Evolutionary conservation across 2,329 filamentous ascomycete species (phyloP), one percentile per base, ranked within the genome.

Genomic region (Penicillium decumbens): DNA sequence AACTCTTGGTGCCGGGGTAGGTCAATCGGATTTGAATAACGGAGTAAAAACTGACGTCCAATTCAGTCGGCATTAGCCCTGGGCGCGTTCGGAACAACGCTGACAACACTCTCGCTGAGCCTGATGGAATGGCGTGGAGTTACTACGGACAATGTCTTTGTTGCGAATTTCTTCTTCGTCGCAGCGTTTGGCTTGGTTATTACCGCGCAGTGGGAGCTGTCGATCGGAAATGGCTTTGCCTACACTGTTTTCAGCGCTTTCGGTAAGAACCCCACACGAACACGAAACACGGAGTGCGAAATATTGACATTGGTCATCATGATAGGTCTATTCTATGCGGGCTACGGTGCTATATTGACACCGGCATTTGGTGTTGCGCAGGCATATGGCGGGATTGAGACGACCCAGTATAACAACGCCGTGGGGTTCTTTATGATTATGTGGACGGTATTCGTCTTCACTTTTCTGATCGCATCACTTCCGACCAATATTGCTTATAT

Each of bases 181-280:
- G 71, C 71, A 3, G 77, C 74, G 0, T 71, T 81, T 43, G 78
- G 77, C 0, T 70, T 82, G 52, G 67, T 81, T 0, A 66, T 82
- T 1, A 76, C 77, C 0, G 79, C 79, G 4, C 77, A 81, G 55
- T 81, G 78, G 78, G 77, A 80, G 57, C 60, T 81, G 0, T 72
- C 75, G 0, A 65, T 73, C 9, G 78, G 78, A 0, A 80, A 81
- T 45, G 75, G 73, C 0, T 79, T 79, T 47, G 71, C 71, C 0
- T 81, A 81, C 48, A 80, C 77, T 0, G 75, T 79, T 0, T 72
- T 80, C 30, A 76, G 74, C 50, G 78, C 77, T 6, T 81, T 81
- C 51, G 77, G 78, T 73, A 52, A 41, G 63, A 51, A 3, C 12
- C 15, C 20, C 20, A 23, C 20, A 23, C 20, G 20, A 13, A 28